Evolutionary conservation across 75 land plant species (phyloP), one percentile per base, ranked within the genome.

Genomic region (Picea sitchensis): DNA sequence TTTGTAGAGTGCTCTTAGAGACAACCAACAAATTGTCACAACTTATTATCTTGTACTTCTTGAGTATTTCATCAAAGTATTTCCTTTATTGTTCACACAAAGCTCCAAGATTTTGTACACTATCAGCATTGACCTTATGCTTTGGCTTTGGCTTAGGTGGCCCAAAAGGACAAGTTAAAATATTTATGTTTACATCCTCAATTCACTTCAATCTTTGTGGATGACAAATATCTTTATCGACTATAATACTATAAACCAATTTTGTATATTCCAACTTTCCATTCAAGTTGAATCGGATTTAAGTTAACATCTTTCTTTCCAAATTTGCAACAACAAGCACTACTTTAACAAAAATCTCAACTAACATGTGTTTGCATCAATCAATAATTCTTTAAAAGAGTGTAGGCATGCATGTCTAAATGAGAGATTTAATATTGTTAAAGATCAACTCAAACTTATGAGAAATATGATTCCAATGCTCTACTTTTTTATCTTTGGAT

Each of bases 31-130:
- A 26, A 26, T 26, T 26, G 26, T 26, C 26, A 26, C 26, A 26
- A 26, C 26, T 26, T 26, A 26, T 15, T 59, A 96, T 98, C 98
- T 94, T 97, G 91, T 98, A 97, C 73, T 91, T 83, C 69, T 97
- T 87, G 77, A 97, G 98, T 98, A 97, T 97, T 31, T 97, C 98
- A 89, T 97, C 98, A 78, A 97, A 97, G 77, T 97, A 97, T 59
- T 92, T 87, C 84, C 86, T 92, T 82, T 97, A 98, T 44, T 93
- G 93, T 20, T 83, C 81, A 21, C 98, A 88, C 20, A 97, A 77
- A 20, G 98, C 92, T 74, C 92, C 91, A 81, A 97, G 94, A 81
- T 97, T 97, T 83, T 97, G 98, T 61, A 94, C 97, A 0, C 94
- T 87, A 77, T 94, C 94, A 84, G 94, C 92, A 81, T 97, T 98